These are phyloP conservation scores for Drosera spatulata DNA, from an alignment of 179 eudicot genomes.

Conservation along the genomic window DNA sequence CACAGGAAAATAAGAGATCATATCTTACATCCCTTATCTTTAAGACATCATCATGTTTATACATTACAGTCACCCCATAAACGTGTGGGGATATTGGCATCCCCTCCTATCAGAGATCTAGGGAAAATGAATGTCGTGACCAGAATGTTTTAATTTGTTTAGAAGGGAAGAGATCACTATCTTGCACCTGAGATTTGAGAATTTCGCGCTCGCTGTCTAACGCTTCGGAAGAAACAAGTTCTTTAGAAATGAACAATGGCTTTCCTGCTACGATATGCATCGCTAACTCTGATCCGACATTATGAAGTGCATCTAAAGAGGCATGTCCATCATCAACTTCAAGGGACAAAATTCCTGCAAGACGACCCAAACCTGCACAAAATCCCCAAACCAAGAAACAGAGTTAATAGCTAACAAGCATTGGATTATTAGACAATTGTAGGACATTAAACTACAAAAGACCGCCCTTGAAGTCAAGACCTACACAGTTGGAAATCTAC, in stretches of 20 bases:
- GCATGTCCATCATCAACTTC: slow-evolving; percentile 68
- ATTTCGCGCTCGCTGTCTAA: slow-evolving; percentile 74
- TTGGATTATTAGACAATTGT: background rate
- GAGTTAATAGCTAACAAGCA: background rate
- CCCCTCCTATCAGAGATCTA: no score
- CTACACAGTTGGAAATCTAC: no score
- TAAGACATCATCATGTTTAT: no score
- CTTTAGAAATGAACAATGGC: slow-evolving; percentile 71
- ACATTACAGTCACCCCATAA: no score
- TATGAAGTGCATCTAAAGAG: slow-evolving; percentile 47
- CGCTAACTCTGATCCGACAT: slow-evolving; percentile 83
- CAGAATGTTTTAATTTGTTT: no score
- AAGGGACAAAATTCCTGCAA: slow-evolving; percentile 76
- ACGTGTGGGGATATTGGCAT: no score
- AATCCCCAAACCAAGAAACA: background rate
- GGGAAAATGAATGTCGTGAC: no score
- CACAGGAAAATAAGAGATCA: no score
- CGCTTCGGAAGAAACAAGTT: slow-evolving; percentile 70
- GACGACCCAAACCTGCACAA: slow-evolving; percentile 80
- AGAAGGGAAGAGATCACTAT: no score
- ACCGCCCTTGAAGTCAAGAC: no score
- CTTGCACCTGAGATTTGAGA: slow-evolving; percentile 75
- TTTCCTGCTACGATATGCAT: slow-evolving; percentile 97
- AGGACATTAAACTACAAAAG: no score
- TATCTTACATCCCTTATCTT: no score